Conservation (phyloP, 257 asterid species). For the Gentiana macrophylla region DNA sequence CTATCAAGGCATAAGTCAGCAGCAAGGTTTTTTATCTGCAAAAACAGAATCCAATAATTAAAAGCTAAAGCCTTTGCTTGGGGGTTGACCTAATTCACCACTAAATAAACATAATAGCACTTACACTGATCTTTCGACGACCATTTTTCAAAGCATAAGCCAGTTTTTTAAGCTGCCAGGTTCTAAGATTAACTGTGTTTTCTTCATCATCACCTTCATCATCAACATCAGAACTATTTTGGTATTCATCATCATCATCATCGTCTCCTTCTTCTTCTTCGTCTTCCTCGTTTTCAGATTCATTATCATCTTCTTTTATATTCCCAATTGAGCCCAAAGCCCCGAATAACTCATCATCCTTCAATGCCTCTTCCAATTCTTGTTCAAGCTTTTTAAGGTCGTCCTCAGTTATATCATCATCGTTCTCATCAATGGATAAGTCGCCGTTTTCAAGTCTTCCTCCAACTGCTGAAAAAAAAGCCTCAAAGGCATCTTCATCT, state of each 20-base stretch:
- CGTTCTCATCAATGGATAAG: slow-evolving; percentile 28
- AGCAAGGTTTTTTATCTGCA: slow-evolving; percentile 86
- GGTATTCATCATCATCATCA: slow-evolving; percentile 9
- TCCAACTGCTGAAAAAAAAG: slow-evolving; percentile 73
- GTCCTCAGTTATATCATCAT: slow-evolving; percentile 66
- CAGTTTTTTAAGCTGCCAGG: slow-evolving; percentile 80
- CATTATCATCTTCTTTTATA: slow-evolving; percentile 6
- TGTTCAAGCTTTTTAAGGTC: slow-evolving; percentile 69
- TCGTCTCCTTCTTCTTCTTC: slow-evolving; percentile 21
- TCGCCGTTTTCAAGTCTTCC: slow-evolving; percentile 83
- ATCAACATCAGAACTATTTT: slow-evolving; percentile 14
- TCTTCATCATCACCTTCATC: slow-evolving; percentile 40
- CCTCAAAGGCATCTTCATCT: slow-evolving; percentile 92
- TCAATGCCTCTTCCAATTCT: slow-evolving; percentile 79
- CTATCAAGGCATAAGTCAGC: slow-evolving; percentile 86
- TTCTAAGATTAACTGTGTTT: slow-evolving; percentile 39
- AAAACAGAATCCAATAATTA: slow-evolving; percentile 8
- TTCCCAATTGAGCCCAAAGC: slow-evolving; percentile 27
- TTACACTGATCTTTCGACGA: slow-evolving; percentile 83
- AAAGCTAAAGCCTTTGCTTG: too few species aligned
- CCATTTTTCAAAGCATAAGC: slow-evolving; percentile 84
- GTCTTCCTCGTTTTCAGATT: slow-evolving; percentile 23
- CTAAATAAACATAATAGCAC: slow-evolving; percentile 5
- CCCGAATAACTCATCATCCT: slow-evolving; percentile 62
- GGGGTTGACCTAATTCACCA: too few species aligned